Conservation (phyloP, 352 stramenopile species). For the Globisporangium apiculatum region DNA sequence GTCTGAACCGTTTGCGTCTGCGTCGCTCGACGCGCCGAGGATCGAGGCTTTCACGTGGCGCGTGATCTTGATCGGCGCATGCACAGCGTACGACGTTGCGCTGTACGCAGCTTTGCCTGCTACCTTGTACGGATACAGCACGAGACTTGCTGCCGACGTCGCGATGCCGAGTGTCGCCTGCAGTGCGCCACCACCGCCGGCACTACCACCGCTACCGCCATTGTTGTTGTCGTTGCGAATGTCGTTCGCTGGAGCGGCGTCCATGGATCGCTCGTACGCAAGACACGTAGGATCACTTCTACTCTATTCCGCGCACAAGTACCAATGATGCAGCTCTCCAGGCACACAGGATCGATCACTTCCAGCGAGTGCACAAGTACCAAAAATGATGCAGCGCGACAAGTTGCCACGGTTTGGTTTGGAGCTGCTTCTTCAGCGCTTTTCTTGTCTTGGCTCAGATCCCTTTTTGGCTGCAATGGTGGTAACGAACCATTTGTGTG, state of each 20-base stretch:
- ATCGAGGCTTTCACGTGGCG: constrained; percentile 38
- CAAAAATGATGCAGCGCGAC: no score
- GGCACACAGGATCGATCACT: no score
- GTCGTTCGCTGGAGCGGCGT: background rate
- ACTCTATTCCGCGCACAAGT: no score
- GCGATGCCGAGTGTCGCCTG: constrained; percentile 50
- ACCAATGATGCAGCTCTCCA: no score
- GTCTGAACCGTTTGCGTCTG: background rate
- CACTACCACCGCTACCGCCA: background rate
- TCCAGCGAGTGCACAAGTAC: no score
- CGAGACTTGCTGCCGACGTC: constrained; percentile 45
- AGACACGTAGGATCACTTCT: no score
- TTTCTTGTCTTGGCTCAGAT: no score
- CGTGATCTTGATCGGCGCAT: constrained; percentile 50
- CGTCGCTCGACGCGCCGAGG: constrained; percentile 10
- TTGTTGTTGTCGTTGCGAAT: background rate
- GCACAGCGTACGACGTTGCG: constrained; percentile 47
- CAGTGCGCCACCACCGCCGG: constrained; percentile 13
- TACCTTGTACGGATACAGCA: constrained; percentile 55
- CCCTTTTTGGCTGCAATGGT: no score
- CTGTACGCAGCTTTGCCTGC: constrained; percentile 50
- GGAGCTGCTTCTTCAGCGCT: no score
- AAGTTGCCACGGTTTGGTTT: no score
- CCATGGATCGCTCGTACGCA: background rate
- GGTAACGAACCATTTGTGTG: no score